A percentile compares a stretch with the other conserved stretches of the same genome.
Conservation (phyloP, 129 eudicot genomes). For the Escallonia rubra region DNA sequence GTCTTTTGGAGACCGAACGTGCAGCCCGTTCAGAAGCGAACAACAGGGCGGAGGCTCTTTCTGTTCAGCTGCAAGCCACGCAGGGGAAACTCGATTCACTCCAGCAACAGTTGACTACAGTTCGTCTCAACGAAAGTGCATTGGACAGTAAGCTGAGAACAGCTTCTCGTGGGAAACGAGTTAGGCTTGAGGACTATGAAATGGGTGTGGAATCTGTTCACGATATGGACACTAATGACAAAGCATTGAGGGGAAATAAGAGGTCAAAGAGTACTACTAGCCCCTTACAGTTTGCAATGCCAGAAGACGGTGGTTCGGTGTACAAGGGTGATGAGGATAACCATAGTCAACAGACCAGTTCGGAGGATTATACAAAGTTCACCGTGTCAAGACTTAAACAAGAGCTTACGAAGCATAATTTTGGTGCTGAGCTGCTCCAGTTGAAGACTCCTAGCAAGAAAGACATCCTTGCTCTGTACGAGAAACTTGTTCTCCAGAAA, state of each 20-base stretch:
- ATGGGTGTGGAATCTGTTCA: conserved; percentile 71
- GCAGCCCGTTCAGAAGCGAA: conserved; percentile 80
- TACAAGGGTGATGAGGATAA: conserved; percentile 58
- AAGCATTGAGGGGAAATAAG: conserved; percentile 43
- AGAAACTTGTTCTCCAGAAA: conserved; percentile 56
- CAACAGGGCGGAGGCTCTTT: conserved; percentile 84
- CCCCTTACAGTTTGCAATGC: conserved; percentile 37
- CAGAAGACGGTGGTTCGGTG: conserved; percentile 75
- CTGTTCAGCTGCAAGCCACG: conserved; percentile 76
- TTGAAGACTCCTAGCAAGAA: conserved; percentile 67
- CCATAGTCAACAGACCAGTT: conserved; percentile 41
- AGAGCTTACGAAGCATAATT: conserved; percentile 63
- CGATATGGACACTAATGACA: conserved; percentile 46
- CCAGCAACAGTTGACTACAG: conserved; percentile 74
- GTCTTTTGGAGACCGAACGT: conserved; percentile 68
- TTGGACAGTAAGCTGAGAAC: conserved; percentile 70
- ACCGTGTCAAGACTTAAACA: conserved; percentile 66
- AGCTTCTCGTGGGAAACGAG: conserved; percentile 79
- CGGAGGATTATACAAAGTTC: conserved; percentile 70
- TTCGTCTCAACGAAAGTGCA: conserved; percentile 60
- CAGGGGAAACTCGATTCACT: conserved; percentile 77
- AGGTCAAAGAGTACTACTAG: conserved; percentile 58
- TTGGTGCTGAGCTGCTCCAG: conserved; percentile 73
- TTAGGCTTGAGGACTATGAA: conserved; percentile 55
- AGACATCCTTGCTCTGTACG: conserved; percentile 76